Percentiles rank a stretch among this genome's conserved stretches.
These are phyloP conservation scores for Purpureocillium lavendulum DNA, from an alignment of 2,329 filamentous ascomycete genomes.

Conservation along the genomic window DNA sequence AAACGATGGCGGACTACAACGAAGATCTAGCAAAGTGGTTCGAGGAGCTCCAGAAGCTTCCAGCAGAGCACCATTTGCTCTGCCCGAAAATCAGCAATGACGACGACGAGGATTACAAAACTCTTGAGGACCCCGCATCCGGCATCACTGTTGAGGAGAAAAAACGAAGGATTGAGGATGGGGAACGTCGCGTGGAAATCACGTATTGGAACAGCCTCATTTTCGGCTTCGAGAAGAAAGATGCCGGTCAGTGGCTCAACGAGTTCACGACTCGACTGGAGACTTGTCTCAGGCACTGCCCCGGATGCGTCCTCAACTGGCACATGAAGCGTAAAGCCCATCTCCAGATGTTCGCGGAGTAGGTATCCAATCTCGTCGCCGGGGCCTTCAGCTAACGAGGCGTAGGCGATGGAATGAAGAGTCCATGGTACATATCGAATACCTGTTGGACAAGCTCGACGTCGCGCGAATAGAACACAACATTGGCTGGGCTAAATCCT, in stretches of 20 bases:
- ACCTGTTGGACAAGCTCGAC: conserved; percentile 51
- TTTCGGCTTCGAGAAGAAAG: conserved; percentile 55
- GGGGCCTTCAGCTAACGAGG: conserved; percentile 11
- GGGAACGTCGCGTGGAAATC: conserved; percentile 46
- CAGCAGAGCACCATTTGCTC: conserved; percentile 51
- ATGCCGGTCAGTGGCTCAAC: conserved; percentile 49
- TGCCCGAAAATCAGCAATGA: conserved; percentile 58
- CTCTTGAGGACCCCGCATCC: conserved; percentile 38
- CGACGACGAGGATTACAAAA: conserved; percentile 53
- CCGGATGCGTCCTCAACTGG: conserved; percentile 66
- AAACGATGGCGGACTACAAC: conserved; percentile 27
- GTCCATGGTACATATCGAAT: conserved; percentile 41
- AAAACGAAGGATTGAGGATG: conserved; percentile 43
- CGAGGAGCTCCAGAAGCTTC: conserved; percentile 34
- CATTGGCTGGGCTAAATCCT: conserved; percentile 45
- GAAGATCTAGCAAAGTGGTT: conserved; percentile 35
- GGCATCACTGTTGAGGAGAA: conserved; percentile 43
- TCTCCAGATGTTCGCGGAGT: conserved; percentile 54
- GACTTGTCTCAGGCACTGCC: conserved; percentile 52
- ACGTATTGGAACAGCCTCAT: conserved; percentile 62
- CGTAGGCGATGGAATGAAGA: conserved; percentile 38
- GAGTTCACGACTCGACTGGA: conserved; percentile 52
- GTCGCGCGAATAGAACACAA: conserved; percentile 53
- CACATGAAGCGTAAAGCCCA: conserved; percentile 59
- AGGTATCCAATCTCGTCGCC: conserved; percentile 16